Conservation (phyloP, 306 rosid genomes). For the Dicorynia guianensis region DNA sequence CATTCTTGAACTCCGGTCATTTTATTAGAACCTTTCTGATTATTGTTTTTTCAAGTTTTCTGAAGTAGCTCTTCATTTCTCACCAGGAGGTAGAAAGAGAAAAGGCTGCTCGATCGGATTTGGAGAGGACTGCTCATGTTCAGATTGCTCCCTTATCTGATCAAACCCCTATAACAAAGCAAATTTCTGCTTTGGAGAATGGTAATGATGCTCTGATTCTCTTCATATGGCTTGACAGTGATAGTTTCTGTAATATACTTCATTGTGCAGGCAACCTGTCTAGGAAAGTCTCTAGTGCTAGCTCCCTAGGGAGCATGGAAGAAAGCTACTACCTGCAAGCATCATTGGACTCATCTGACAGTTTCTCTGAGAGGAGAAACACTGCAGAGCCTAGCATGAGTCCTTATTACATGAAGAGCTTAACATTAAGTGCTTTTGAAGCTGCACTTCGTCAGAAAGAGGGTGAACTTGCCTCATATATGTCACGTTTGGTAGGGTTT, state of each 20-base stretch:
- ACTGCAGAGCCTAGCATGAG: constrained; percentile 75
- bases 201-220: constrained; percentile 57
- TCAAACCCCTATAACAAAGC: constrained; percentile 62
- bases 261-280: constrained; percentile 74
- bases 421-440: constrained; percentile 92
- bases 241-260: constrained; percentile 39
- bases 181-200: constrained; percentile 75
- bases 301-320: constrained; percentile 92
- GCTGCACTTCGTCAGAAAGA: constrained; percentile 98
- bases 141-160: constrained; percentile 62
- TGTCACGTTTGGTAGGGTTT: constrained; percentile 89
- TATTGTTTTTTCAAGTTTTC: constrained; percentile 34
- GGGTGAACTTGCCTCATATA: constrained; percentile 98
- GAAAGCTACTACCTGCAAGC: constrained; percentile 98
- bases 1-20: constrained; percentile 26
- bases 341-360: constrained; percentile 86
- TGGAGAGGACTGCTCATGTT: constrained; percentile 75
- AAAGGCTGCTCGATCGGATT: constrained; percentile 85
- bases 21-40: constrained; percentile 25
- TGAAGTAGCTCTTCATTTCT: constrained; percentile 42
- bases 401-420: constrained; percentile 94
- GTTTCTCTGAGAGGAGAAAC: constrained; percentile 75
- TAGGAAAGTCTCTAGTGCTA: constrained; percentile 81
- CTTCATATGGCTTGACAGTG: constrained; percentile 35
- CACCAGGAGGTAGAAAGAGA: constrained; percentile 91